Evolutionary conservation across 352 stramenopile species (phyloP).

Genomic region (Pythium phragmitis): DNA sequence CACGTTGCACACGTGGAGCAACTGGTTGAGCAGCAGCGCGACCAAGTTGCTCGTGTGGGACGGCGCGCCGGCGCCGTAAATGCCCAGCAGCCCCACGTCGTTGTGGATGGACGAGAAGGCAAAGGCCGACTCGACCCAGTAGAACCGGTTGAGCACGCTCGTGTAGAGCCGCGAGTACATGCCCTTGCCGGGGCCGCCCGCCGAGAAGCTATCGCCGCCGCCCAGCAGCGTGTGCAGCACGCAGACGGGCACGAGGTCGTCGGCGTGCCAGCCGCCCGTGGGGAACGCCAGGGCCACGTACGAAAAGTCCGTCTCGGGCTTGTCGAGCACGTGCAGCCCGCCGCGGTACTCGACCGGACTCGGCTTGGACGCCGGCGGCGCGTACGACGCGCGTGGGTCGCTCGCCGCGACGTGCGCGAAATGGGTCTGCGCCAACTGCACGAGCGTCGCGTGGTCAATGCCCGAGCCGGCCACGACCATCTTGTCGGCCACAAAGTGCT

Average conservation of each 20-base stretch:
- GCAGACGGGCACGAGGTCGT: constrained; percentile 95
- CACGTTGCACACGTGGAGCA: constrained; percentile 85
- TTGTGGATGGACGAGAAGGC: constrained; percentile 96
- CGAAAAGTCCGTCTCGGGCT: constrained; percentile 76
- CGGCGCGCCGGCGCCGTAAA: constrained; percentile 87
- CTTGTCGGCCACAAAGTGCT: constrained; percentile 88
- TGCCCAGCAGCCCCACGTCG: constrained; percentile 94
- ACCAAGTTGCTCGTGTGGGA: constrained; percentile 92
- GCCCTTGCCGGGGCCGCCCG: constrained; percentile 98
- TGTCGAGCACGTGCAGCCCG: constrained; percentile 62
- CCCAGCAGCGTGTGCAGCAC: constrained; percentile 98
- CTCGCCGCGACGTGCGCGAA: constrained; percentile 49
- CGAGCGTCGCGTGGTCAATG: constrained; percentile 93
- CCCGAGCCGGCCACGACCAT: constrained; percentile 92
- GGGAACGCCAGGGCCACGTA: constrained; percentile 96
- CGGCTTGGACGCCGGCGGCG: constrained; percentile 29
- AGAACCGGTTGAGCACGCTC: constrained; percentile 96
- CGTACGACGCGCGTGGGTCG: not conserved
- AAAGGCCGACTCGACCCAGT: constrained; percentile 98
- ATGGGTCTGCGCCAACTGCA: constrained; percentile 87
- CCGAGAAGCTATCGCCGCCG: constrained; percentile 97
- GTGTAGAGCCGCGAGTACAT: constrained; percentile 99
- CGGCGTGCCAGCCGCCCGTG: constrained; percentile 95
- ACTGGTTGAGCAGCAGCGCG: constrained; percentile 91
- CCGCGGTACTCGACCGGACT: constrained; percentile 63